phyloP scores from a whole-genome alignment of 306 rosid genomes.

The Cajanus cajan region DNA sequence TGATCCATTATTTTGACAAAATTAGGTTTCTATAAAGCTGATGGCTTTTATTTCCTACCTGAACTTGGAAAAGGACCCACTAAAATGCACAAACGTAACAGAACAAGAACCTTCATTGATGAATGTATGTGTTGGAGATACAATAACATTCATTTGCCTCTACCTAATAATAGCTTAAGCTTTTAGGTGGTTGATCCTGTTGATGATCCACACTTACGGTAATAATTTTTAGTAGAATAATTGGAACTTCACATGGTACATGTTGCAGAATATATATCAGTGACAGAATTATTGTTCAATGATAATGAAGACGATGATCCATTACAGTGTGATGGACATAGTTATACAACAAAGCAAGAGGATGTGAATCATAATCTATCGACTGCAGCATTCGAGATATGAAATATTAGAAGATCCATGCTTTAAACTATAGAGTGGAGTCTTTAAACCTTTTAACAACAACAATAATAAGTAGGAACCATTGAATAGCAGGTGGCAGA shows the following conservation, averaged over 20 bases:
- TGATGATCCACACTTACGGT: not conserved
- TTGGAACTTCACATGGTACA: not conserved
- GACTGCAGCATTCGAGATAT: not conserved
- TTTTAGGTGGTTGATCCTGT: not conserved
- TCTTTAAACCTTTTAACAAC: not conserved
- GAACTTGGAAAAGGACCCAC: not conserved
- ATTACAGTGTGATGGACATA: not conserved
- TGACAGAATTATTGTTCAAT: not conserved
- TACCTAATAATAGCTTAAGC: not conserved
- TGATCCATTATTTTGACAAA: not conserved
- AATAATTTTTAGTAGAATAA: no score
- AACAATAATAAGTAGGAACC: not conserved
- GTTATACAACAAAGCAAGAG: not conserved
- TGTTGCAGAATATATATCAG: not conserved
- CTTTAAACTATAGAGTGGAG: not conserved
- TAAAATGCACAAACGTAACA: not conserved
- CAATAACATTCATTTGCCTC: not conserved
- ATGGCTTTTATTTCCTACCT: not conserved
- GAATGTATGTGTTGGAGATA: not conserved
- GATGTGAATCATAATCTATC: not conserved
- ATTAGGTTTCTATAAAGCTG: not conserved
- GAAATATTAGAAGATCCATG: not conserved
- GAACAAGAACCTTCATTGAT: not conserved
- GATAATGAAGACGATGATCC: not conserved
- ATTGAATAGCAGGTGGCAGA: not conserved